Conservation (phyloP, 2,329 filamentous ascomycete genomes). For the Tolypocladium ovalisporum region DNA sequence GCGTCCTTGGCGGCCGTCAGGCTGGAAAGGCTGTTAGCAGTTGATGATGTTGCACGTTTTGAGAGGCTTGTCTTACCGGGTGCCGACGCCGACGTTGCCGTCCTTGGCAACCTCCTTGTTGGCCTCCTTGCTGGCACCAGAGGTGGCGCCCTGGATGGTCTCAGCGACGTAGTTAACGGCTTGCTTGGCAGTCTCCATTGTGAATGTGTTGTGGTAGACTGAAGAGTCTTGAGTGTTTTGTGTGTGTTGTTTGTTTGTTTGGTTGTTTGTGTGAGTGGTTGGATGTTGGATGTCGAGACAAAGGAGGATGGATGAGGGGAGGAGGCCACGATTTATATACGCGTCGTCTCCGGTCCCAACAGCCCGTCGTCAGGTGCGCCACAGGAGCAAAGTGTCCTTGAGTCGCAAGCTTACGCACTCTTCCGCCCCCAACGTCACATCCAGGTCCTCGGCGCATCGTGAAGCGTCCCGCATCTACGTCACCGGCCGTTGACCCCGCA, state of each 20-base stretch:
- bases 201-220: slow-evolving; percentile 14
- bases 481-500: not conserved
- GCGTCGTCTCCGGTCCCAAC: not conserved
- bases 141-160: slow-evolving; percentile 45
- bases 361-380: not conserved
- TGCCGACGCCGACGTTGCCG: slow-evolving; percentile 36
- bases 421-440: not conserved
- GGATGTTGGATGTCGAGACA: not conserved
- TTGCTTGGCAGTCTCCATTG: slow-evolving; percentile 47
- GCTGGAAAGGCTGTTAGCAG: slow-evolving; percentile 22
- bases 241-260: not conserved
- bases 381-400: not conserved
- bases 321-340: slow-evolving; percentile 6
- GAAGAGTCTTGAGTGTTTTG: not conserved
- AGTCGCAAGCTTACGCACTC: not conserved
- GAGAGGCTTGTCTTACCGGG: slow-evolving; percentile 32
- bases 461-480: not conserved
- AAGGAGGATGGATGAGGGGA: not conserved
- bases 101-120: slow-evolving; percentile 63
- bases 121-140: slow-evolving; percentile 53
- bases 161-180: slow-evolving; percentile 60
- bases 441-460: not conserved
- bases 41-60: not conserved
- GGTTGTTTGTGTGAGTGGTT: too few species aligned
- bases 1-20: slow-evolving; percentile 37